A percentile compares a stretch with the other conserved stretches of the same genome.
phyloP scores from a whole-genome alignment of 345 rosid genomes.

The Brassica rapa region DNA sequence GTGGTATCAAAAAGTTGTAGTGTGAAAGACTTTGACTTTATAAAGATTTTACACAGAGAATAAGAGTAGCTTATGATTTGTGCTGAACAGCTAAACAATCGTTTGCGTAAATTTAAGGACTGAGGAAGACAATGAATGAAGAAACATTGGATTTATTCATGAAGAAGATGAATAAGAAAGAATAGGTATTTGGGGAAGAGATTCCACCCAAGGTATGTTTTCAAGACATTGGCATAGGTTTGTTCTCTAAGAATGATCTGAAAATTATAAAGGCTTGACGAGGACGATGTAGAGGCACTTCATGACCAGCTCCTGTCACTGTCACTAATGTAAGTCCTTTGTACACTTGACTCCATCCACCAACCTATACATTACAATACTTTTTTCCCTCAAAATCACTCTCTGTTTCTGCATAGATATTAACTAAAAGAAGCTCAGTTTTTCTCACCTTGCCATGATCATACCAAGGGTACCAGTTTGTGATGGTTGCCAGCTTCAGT shows the following conservation, averaged over 20 bases:
- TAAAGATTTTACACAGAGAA: conserved; percentile 2
- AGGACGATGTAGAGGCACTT: conserved; percentile 85
- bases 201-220: conserved; percentile 7
- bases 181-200: conserved; percentile 22
- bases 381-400: neutral
- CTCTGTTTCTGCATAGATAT: conserved; percentile 11
- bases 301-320: conserved; percentile 91
- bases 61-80: conserved; percentile 13
- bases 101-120: neutral
- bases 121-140: conserved; percentile 12
- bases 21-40: neutral
- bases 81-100: neutral
- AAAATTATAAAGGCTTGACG: conserved; percentile 87
- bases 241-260: conserved; percentile 76
- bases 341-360: conserved; percentile 97
- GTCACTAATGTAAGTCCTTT: conserved; percentile 80
- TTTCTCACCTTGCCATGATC: conserved; percentile 45
- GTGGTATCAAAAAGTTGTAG: neutral
- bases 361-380: conserved; percentile 54
- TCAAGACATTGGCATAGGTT: conserved; percentile 59
- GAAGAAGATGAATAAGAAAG: conserved; percentile 10
- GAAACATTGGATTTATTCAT: conserved; percentile 25
- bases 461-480: conserved; percentile 89
- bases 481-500: conserved; percentile 70
- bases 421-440: conserved; percentile 5